Evolutionary conservation across 1,284 basidiomycete species (phyloP), one percentile per base, ranked within the genome.

Genomic region (Taiwanofungus camphoratus): DNA sequence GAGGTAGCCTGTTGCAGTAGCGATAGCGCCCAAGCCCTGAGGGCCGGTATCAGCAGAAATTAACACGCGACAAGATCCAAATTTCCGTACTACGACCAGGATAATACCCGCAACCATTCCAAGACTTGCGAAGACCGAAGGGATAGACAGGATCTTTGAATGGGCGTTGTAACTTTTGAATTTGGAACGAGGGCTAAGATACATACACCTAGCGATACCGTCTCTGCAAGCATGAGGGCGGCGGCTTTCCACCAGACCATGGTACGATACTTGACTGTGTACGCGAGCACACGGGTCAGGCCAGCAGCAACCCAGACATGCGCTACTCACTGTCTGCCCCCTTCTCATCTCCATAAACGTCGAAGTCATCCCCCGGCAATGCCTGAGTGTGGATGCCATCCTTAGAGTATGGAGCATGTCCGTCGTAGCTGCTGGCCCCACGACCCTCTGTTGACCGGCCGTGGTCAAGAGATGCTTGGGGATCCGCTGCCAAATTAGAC

Each of bases 171-270:
- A 13, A 27, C 3, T n/a, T 6, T 22, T 44, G 27, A 44, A 31
- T 13, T n/a, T 9, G 5, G 27, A 22, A n/a, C 3, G 15, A 2
- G 16, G n/a, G n/a, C n/a, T 5, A 9, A 18, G n/a, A 22, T 11
- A 51, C 52, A 13, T 46, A 60, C 57, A 29, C 61, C 61, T 2
- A 63, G 53, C 1, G 61, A 63, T 3, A 63, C 57, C 2, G 61
- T 63, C 42, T 61, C 61, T 15, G 61, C 61, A 3, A 63, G 54
- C 61, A 63, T 63, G 18, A 63, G 48, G 4, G 61, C 61, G 11
- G 61, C 61, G 5, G 58, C 58, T 50, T 63, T 63, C 61, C 58
- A 60, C 61, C 61, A 63, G 19, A 54, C 57, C 59, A 63, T 61
- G 3, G 61, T 63, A n/a, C 57, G 53, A 47, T 63, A 63, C 45